phyloP scores from a whole-genome alignment of 139 green algal genomes.

The Zygnema circumcarinatum region DNA sequence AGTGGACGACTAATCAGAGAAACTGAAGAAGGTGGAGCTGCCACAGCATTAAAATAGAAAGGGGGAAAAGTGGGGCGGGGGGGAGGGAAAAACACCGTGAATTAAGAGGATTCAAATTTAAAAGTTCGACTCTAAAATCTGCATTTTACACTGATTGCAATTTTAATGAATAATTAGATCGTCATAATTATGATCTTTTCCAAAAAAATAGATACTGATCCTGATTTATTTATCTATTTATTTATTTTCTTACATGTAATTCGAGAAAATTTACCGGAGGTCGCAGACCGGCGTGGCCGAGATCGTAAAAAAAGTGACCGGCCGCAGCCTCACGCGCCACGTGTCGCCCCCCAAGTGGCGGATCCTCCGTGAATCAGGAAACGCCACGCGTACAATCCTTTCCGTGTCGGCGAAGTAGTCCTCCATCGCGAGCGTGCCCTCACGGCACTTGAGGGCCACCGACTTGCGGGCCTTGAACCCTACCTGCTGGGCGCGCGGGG shows the following conservation, averaged over 20 bases:
- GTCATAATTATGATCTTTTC: not conserved
- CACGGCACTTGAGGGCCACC: no score
- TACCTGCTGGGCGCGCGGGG: no score
- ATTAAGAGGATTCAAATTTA: not conserved
- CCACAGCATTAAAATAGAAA: no score
- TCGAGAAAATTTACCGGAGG: not conserved
- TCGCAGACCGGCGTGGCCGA: conserved; percentile 13
- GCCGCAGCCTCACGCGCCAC: not conserved
- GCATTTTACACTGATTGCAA: no score
- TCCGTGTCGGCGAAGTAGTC: not conserved
- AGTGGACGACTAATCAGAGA: no score
- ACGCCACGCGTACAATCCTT: not conserved
- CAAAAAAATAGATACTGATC: not conserved
- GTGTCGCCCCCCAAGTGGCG: not conserved
- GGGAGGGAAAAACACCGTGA: not conserved
- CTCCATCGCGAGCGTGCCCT: no score
- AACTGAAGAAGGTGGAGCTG: no score
- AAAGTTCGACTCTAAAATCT: not conserved
- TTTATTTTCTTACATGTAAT: not conserved
- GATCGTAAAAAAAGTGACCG: conserved; percentile 20
- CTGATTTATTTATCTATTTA: not conserved
- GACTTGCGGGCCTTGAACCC: no score
- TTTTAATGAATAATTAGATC: not conserved
- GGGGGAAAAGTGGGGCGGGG: no score
- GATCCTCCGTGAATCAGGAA: not conserved